Evolutionary conservation across 2,329 filamentous ascomycete genomes (phyloP).

Genomic region (Beauveria rudraprayagi): DNA sequence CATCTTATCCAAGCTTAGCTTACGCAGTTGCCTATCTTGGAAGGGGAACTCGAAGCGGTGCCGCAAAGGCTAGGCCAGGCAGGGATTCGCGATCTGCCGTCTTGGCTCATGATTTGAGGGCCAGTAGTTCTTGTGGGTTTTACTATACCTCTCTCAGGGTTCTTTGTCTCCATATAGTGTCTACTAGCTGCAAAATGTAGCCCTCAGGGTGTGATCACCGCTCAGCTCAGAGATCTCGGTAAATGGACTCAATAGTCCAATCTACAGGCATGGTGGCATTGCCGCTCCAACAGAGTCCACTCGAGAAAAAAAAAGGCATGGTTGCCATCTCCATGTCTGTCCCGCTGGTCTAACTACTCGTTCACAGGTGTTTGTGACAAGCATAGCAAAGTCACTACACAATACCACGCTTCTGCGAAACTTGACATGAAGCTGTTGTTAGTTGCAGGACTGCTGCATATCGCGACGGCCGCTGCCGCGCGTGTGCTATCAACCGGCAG

Average conservation of each 20-base stretch:
- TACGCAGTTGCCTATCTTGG: neutral
- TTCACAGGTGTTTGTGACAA: neutral
- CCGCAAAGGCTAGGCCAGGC: neutral
- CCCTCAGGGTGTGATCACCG: neutral
- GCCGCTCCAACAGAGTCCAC: neutral
- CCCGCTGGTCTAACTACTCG: neutral
- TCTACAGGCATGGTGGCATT: neutral
- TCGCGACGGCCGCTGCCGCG: neutral
- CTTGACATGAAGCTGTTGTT: neutral
- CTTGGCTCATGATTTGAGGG: neutral
- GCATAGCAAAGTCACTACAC: neutral
- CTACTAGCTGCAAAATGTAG: neutral
- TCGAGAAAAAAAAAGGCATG: neutral
- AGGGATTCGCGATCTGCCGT: neutral
- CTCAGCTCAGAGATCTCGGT: neutral
- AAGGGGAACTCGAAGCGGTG: neutral
- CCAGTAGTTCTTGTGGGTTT: neutral
- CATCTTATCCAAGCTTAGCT: neutral
- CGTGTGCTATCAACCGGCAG: conserved; percentile 7
- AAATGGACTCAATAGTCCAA: neutral
- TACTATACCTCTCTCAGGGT: neutral
- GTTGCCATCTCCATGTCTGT: too few relatives aligned
- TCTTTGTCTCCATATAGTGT: neutral
- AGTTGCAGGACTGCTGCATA: neutral
- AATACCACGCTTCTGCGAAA: neutral